Evolutionary conservation across 495 filamentous ascomycete species (phyloP).

Genomic region (Hypoxylon lienhwacheense): DNA sequence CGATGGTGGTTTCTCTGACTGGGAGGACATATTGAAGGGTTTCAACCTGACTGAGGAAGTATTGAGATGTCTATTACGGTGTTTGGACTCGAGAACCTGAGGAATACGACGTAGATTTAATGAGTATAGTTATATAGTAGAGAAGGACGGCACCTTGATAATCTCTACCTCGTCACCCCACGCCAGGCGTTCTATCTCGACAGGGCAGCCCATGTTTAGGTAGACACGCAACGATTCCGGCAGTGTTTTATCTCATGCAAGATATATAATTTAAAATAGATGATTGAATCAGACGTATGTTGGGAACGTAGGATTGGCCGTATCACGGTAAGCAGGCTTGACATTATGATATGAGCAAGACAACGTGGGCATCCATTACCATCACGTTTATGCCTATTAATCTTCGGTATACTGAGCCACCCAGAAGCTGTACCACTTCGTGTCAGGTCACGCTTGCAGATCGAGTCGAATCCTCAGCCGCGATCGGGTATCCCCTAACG

Average conservation of each 20-base stretch:
- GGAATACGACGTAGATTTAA: too few relatives aligned
- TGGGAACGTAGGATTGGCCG: background rate
- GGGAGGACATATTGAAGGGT: constrained; percentile 17
- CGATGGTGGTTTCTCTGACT: constrained; percentile 5
- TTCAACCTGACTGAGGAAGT: background rate
- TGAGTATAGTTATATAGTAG: background rate
- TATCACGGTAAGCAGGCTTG: background rate
- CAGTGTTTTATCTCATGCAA: constrained; percentile 8
- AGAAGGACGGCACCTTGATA: background rate
- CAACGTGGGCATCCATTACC: background rate
- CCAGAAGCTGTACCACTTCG: constrained; percentile 16
- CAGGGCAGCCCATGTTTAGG: background rate
- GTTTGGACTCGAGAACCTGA: background rate
- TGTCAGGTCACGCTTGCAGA: constrained; percentile 4
- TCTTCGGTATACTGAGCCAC: constrained; percentile 1
- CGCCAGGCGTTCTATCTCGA: constrained; percentile 6
- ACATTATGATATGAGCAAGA: background rate
- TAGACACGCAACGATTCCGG: constrained; percentile 1
- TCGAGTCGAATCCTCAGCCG: background rate
- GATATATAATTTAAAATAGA: constrained; percentile 3
- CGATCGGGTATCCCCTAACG: constrained; percentile 2
- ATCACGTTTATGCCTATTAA: background rate
- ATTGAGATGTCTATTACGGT: too few relatives aligned
- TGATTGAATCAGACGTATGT: background rate
- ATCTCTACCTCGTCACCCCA: background rate